Evolutionary conservation across 257 asterid genomes (phyloP), one percentile per base, ranked within the genome.

Genomic region (Echites panduratus): DNA sequence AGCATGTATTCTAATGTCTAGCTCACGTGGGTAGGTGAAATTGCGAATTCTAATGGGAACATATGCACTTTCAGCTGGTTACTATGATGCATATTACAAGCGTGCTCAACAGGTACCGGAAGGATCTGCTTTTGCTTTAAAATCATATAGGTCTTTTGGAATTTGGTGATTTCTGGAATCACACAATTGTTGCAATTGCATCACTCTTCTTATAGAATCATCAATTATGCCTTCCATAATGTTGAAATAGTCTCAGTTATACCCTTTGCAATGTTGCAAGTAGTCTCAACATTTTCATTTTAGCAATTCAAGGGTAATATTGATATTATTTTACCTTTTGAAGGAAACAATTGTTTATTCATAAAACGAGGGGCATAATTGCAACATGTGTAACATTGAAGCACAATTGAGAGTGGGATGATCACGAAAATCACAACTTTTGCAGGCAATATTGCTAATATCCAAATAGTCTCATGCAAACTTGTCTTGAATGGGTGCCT

Each of bases 21-120:
- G 20, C 22, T 17, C n/a, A 32, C 17, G 3, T 70, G 38, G 26
- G 26, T 89, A 95, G 99, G 99, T 95, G 32, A 95, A 95, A 80
- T 86, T 90, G 93, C 88, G 99, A 82, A 90, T 92, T 76, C 82
- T 95, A 70, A 95, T 90, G 98, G 99, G 99, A 70, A 90, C 99
- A 72, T 95, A 95, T 83, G 99, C 97, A 52, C 96, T 95, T 73
- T 95, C 99, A 22, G 96, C 98, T 84, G 99, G 99, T 76, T 95
- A 95, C 79, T 95, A 92, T 81, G 98, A 95, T 85, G 99, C 97
- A 59, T 92, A 83, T 83, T 95, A 95, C 93, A 95, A 95, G 85
- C 91, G 94, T 57, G 99, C 99, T 32, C 97, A 89, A 75, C 98
- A 95, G 98, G 99, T 94, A 69, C 53, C 56, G 17, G n/a, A 47